phyloP scores from a whole-genome alignment of 768 basidiomycete genomes.

The Cystobasidium onofrii region DNA sequence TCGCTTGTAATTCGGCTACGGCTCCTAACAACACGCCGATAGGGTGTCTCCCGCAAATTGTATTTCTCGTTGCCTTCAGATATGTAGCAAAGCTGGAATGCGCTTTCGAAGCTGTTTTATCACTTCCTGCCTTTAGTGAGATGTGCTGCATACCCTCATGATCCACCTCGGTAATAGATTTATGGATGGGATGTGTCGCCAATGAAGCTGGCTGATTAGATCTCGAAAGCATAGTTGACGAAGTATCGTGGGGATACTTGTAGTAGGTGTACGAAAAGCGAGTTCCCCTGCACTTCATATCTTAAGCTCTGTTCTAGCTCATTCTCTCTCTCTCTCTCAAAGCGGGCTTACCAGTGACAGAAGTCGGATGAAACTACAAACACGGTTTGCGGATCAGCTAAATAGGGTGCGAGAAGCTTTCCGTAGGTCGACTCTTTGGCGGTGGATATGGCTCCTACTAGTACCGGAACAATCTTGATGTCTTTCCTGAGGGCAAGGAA shows the following conservation, averaged over 20 bases:
- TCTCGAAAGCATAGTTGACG: constrained; percentile 26
- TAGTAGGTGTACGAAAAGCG: constrained; percentile 83
- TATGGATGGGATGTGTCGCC: constrained; percentile 57
- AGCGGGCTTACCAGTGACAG: constrained; percentile 94
- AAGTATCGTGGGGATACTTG: constrained; percentile 54
- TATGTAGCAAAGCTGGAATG: constrained; percentile 62
- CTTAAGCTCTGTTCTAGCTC: neutral
- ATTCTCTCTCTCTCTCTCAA: no score
- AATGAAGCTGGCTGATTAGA: neutral
- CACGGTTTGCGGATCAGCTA: constrained; percentile 67
- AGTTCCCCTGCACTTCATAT: constrained; percentile 56
- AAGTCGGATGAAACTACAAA: constrained; percentile 93
- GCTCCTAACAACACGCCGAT: constrained; percentile 85
- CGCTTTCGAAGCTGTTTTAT: constrained; percentile 45
- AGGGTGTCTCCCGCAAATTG: constrained; percentile 93
- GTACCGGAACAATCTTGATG: constrained; percentile 75
- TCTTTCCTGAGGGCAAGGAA: constrained; percentile 44
- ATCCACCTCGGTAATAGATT: constrained; percentile 75
- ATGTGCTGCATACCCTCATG: constrained; percentile 65
- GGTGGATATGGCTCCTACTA: constrained; percentile 70
- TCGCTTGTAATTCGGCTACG: constrained; percentile 55
- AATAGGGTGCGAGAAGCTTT: constrained; percentile 66
- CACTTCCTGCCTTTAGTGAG: constrained; percentile 38
- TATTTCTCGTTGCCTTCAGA: constrained; percentile 70
- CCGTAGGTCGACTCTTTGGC: constrained; percentile 60